Base-by-base conservation (phyloP, 805 yeast species). In the Hanseniaspora meyeri region DNA sequence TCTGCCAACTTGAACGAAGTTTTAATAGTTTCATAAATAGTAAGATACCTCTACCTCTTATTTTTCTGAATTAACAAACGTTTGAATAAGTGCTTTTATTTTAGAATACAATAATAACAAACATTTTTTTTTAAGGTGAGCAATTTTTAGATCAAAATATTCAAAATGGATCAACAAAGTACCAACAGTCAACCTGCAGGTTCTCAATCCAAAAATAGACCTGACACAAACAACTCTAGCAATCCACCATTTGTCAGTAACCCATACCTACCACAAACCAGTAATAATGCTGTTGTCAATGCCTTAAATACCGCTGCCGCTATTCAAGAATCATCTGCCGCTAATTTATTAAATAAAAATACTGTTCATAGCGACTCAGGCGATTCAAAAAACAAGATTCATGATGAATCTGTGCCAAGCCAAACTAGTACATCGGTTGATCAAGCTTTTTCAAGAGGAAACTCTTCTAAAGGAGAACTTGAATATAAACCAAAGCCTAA, bases 291-390 rank as follows among this genome's bases (percentile, higher is more conserved):
- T 17, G 57, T 47, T 39, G 57, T 53, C 3, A 46, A 53, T 46
- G 57, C 57, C 24, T 53, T 53, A 19, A 53, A 53, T 27, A 53
- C 43, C 17, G 57, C 57, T 14, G 57, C 57, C 10, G 57, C 43
- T 12, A 36, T 53, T 16, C 57, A 53, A 40, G 51, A 53, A 39
- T 46, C 57, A 17, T 53, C 57, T 27, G 11, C 57, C 29, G 57
- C 57, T 8, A 47, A 53, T 1, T 38, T 53, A 34, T 31, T 46
- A 7, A 20, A 31, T 12, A 42, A 53, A 20, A 45, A 24, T 16
- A n/a, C 51, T 7, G 6, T 11, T 39, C 12, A 39, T 10, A 39
- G 24, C 34, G 36, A 32, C 2, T 19, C 39, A 19, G 27, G 40
- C 12, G 50, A 47, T 14, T 20, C 39, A 5, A 42, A 42, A 24